A percentile compares a stretch with the other conserved stretches of the same genome.
phyloP scores from a whole-genome alignment of 352 stramenopile species.

The Phytophthora chlamydospora region DNA sequence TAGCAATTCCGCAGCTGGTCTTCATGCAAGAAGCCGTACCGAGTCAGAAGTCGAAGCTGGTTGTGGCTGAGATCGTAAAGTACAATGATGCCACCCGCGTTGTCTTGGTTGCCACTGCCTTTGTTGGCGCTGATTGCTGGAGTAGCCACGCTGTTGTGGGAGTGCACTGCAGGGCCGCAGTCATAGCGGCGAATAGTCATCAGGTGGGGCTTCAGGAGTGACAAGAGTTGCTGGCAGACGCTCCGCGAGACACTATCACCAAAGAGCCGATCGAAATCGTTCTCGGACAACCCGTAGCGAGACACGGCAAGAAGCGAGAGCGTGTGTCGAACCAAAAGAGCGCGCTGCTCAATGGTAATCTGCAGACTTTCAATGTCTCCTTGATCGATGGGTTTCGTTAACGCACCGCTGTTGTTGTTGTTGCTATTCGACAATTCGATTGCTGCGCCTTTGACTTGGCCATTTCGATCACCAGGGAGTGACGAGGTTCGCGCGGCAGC shows the following conservation, averaged over 20 bases:
- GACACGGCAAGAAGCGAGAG: constrained; percentile 75
- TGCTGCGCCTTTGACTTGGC: constrained; percentile 5
- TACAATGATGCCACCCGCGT: constrained; percentile 38
- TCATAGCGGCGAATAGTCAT: constrained; percentile 74
- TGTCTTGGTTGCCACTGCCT: constrained; percentile 25
- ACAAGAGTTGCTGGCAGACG: constrained; percentile 52
- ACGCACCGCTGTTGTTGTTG: constrained; percentile 13
- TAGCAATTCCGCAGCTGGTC: constrained; percentile 71
- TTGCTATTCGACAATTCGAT: constrained; percentile 1
- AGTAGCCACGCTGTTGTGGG: constrained; percentile 1
- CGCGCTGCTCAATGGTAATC: constrained; percentile 65
- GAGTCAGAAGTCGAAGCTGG: constrained; percentile 66
- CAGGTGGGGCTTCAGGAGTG: constrained; percentile 63
- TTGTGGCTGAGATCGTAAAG: constrained; percentile 84
- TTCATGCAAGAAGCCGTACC: constrained; percentile 76
- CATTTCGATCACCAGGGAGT: constrained; percentile 11
- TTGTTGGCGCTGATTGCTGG: constrained; percentile 13
- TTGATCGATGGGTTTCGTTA: constrained; percentile 29
- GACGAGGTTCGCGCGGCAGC: constrained; percentile 1
- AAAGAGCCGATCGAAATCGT: constrained; percentile 67
- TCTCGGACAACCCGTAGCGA: constrained; percentile 71
- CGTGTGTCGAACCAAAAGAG: constrained; percentile 71
- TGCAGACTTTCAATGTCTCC: constrained; percentile 63
- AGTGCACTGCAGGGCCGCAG: constrained; percentile 35
- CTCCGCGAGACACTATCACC: constrained; percentile 49